These are phyloP conservation scores for Ophiostoma populinum DNA, from an alignment of 2,329 filamentous ascomycete species.

Conservation along the genomic window DNA sequence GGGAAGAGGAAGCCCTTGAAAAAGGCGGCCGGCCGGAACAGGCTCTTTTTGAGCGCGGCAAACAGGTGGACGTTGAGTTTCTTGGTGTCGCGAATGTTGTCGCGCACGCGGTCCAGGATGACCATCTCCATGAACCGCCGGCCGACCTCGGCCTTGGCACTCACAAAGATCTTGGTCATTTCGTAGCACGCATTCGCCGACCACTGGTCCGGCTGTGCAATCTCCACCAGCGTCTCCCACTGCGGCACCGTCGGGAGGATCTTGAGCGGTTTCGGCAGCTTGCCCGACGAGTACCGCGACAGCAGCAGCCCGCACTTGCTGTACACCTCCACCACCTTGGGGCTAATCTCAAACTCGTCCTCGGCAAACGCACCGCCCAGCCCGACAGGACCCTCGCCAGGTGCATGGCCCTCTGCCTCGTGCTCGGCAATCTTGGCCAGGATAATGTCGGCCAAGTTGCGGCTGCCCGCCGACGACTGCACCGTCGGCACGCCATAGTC, in stretches of 20 bases:
- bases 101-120: constrained; percentile 74
- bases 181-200: constrained; percentile 70
- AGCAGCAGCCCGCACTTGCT: constrained; percentile 76
- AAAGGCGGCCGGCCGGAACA: constrained; percentile 90
- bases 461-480: constrained; percentile 19
- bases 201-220: constrained; percentile 41
- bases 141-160: constrained; percentile 59
- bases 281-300: constrained; percentile 81
- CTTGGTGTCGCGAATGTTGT: constrained; percentile 85
- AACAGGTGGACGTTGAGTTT: constrained; percentile 94
- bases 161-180: constrained; percentile 83
- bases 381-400: background rate
- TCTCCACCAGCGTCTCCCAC: constrained; percentile 36
- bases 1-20: constrained; percentile 93
- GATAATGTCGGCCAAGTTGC: constrained; percentile 84
- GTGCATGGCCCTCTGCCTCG: constrained; percentile 36
- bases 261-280: constrained; percentile 93
- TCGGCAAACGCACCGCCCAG: background rate
- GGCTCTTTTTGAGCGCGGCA: constrained; percentile 76
- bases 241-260: constrained; percentile 82
- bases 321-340: constrained; percentile 88
- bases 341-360: constrained; percentile 53
- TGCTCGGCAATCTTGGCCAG: constrained; percentile 85
- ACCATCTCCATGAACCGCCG: constrained; percentile 78
- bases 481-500: background rate